These are phyloP conservation scores for Fusarium sp. DNA, from an alignment of 2,329 filamentous ascomycete species.

Conservation along the genomic window DNA sequence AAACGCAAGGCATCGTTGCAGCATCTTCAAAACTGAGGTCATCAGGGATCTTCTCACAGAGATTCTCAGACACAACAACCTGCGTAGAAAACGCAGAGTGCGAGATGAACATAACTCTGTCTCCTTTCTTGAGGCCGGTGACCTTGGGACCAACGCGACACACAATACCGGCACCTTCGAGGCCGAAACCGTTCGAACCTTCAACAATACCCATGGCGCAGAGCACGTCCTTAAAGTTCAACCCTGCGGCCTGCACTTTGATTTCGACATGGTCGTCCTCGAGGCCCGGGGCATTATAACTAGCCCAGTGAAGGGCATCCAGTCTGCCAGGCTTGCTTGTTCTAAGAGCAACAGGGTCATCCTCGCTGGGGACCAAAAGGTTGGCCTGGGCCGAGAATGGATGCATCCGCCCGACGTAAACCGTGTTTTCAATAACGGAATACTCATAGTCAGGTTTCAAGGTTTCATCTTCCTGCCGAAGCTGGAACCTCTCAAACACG, in stretches of 20 bases:
- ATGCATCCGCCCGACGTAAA: not conserved
- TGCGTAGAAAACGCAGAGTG: not conserved
- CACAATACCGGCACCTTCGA: not conserved
- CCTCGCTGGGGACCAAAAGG: not conserved
- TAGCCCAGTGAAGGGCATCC: not conserved
- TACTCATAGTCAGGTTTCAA: slow-evolving; percentile 2
- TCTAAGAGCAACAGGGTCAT: not conserved
- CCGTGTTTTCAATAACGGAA: not conserved
- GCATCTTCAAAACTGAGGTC: not conserved
- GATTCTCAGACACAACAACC: not conserved
- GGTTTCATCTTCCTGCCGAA: not conserved
- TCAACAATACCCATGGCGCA: slow-evolving; percentile 6
- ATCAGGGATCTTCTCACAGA: not conserved
- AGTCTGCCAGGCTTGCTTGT: slow-evolving; percentile 1
- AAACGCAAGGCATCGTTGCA: not conserved
- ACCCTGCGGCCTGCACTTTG: not conserved
- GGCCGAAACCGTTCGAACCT: not conserved
- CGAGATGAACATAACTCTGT: not conserved
- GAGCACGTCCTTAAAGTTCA: not conserved
- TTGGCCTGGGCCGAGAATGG: not conserved
- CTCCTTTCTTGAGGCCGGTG: not conserved
- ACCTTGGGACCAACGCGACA: not conserved
- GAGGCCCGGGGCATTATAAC: not conserved
- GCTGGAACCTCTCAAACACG: not conserved
- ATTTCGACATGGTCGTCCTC: not conserved